A percentile compares a stretch with the other conserved stretches of the same genome.
Conservation (phyloP, 2,329 filamentous ascomycete species). For the Colletotrichum endophyticum region DNA sequence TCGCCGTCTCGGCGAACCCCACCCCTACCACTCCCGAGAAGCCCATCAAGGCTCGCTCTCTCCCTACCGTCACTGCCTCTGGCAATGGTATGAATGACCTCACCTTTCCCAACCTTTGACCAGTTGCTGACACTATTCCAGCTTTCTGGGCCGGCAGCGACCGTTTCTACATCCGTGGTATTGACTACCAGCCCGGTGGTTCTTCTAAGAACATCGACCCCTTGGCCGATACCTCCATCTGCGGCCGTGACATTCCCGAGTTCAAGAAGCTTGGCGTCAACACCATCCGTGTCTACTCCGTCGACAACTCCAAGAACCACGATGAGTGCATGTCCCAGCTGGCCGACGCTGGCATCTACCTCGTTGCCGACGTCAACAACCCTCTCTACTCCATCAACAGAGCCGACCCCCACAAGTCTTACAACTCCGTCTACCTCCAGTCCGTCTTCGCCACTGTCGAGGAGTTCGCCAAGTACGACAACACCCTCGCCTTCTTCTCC, state of each 20-base stretch:
- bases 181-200: constrained; percentile 69
- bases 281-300: constrained; percentile 89
- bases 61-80: constrained; percentile 57
- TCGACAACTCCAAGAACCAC: constrained; percentile 82
- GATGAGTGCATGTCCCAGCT: constrained; percentile 84
- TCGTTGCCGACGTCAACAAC: constrained; percentile 90
- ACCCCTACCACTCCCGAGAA: constrained; percentile 53
- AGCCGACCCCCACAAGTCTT: constrained; percentile 72
- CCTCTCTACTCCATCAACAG: constrained; percentile 89
- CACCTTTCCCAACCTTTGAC: background rate
- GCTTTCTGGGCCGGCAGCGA: constrained; percentile 59
- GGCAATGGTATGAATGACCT: constrained; percentile 54
- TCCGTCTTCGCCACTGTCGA: constrained; percentile 88
- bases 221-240: constrained; percentile 71
- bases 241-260: constrained; percentile 79
- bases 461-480: constrained; percentile 80
- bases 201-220: constrained; percentile 69
- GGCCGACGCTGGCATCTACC: constrained; percentile 86
- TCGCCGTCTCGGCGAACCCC: constrained; percentile 51
- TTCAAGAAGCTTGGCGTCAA: constrained; percentile 90
- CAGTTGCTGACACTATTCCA: constrained; percentile 32
- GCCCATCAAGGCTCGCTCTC: constrained; percentile 53
- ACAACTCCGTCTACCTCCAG: constrained; percentile 86
- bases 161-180: constrained; percentile 65
- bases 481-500: constrained; percentile 87